phyloP scores from a whole-genome alignment of 1,284 basidiomycete genomes.

The Ustilago loliicola region DNA sequence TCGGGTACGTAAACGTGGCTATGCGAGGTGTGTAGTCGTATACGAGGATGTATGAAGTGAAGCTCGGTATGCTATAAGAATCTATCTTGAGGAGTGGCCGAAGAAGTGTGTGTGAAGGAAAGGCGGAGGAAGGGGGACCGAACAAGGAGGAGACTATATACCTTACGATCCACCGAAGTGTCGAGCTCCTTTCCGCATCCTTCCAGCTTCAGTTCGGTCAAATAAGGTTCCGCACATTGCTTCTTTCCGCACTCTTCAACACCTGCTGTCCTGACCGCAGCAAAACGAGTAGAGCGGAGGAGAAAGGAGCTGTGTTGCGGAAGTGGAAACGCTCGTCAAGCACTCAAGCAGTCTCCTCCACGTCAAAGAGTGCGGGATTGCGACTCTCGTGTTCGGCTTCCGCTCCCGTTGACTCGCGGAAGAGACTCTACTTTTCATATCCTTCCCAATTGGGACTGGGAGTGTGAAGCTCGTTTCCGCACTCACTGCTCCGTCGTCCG shows the following conservation, averaged over 20 bases:
- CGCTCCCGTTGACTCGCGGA: not conserved
- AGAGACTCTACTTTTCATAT: not conserved
- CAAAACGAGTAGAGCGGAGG: too few species aligned
- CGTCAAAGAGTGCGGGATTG: not conserved
- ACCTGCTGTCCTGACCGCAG: too few species aligned
- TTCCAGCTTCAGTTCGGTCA: not conserved
- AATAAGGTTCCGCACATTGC: conserved; percentile 2
- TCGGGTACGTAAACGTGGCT: not conserved
- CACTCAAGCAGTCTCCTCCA: too few species aligned
- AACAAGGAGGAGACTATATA: conserved; percentile 17
- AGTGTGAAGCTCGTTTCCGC: not conserved
- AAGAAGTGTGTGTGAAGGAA: not conserved
- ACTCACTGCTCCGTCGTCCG: not conserved
- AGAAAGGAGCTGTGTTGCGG: not conserved
- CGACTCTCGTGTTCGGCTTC: not conserved
- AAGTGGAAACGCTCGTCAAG: not conserved
- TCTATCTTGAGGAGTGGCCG: not conserved
- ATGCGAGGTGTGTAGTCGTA: not conserved
- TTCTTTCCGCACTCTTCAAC: conserved; percentile 1
- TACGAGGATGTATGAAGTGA: not conserved
- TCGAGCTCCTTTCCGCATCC: not conserved
- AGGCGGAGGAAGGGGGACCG: not conserved
- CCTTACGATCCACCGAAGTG: not conserved
- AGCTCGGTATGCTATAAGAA: not conserved
- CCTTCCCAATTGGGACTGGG: too few species aligned